Percentiles rank a stretch among this genome's conserved stretches.
Evolutionary conservation across 1,284 basidiomycete genomes (phyloP).

Genomic region (Neotropicomus parvogracilis): DNA sequence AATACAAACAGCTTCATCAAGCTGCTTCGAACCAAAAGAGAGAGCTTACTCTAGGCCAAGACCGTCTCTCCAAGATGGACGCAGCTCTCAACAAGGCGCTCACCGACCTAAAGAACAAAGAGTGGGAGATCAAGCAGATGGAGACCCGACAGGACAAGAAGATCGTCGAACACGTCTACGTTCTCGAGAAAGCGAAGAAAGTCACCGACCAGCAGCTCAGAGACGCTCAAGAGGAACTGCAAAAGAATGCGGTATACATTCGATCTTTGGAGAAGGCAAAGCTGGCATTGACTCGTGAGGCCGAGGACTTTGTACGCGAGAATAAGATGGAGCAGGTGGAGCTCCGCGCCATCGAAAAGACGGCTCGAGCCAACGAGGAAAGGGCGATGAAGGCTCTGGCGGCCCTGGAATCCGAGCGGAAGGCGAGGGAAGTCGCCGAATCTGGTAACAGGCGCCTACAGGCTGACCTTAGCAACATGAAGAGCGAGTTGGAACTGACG

Average conservation of each 20-base stretch:
- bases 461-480: conserved; percentile 52
- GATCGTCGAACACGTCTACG: conserved; percentile 98
- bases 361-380: conserved; percentile 56
- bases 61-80: conserved; percentile 70
- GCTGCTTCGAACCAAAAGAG: conserved; percentile 59
- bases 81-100: conserved; percentile 78
- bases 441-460: conserved; percentile 56
- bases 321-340: conserved; percentile 72
- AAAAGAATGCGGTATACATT: conserved; percentile 72
- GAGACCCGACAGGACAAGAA: conserved; percentile 93
- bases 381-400: conserved; percentile 51
- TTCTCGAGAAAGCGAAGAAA: conserved; percentile 94
- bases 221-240: conserved; percentile 75
- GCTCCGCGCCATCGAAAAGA: conserved; percentile 65
- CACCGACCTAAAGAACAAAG: conserved; percentile 75
- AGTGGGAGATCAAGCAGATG: conserved; percentile 84
- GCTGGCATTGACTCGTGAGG: conserved; percentile 72
- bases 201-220: conserved; percentile 91
- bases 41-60: conserved; percentile 68
- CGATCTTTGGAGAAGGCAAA: conserved; percentile 83
- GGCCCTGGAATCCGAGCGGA: conserved; percentile 63
- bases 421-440: conserved; percentile 62
- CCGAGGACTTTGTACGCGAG: conserved; percentile 80
- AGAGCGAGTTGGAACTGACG: conserved; percentile 52
- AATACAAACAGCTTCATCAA: conserved; percentile 73